Evolutionary conservation across 202 grass and related monocot species (phyloP), one percentile per base, ranked within the genome.

Genomic region (Panicum hallii): DNA sequence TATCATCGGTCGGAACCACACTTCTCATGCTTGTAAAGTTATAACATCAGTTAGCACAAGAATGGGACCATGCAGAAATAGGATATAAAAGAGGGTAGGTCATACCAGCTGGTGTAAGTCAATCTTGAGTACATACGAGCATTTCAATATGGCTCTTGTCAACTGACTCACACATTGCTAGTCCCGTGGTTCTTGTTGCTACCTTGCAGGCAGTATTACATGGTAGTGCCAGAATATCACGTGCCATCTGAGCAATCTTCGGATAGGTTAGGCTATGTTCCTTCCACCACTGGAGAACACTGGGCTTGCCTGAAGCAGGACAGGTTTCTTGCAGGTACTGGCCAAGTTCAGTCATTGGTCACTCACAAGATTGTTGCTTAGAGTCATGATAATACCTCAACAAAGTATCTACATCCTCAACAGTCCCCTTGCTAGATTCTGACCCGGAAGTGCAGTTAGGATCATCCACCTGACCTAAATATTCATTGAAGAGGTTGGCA

Each of bases 201-300:
- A 56, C 58, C 19, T 56, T 75, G 61, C 70, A 50, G 20, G 67
- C 28, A 9, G 41, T 81, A 60, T 9, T 67, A 7, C 46, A 26
- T 10, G 78, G 78, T 48, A 69, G 73, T 68, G 85, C 50, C 17
- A 82, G 19, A 15, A 87, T 50, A 75, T 82, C 70, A 6, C 78
- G 28, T 23, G 78, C 85, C 70, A 87, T 81, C 49, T 11, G 42
- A 4, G 61, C 50, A 54, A 81, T 36, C 5, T 28, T 87, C 58
- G 40, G 49, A 48, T 87, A 67, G 5, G 9, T 81, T 49, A 67
- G 48, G 19, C 64, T 81, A 74, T 75, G 60, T 40, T 54, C 60
- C 50, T 81, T 87, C 84, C 84, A 67, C 69, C 78, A 81, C 44
- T 36, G 69, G 6, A 72, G 69, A 72, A 72, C 69, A 72, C 45